A percentile compares a stretch with the other conserved stretches of the same genome.
phyloP scores from a whole-genome alignment of 768 basidiomycete species.

The Tulasnella sp. region DNA sequence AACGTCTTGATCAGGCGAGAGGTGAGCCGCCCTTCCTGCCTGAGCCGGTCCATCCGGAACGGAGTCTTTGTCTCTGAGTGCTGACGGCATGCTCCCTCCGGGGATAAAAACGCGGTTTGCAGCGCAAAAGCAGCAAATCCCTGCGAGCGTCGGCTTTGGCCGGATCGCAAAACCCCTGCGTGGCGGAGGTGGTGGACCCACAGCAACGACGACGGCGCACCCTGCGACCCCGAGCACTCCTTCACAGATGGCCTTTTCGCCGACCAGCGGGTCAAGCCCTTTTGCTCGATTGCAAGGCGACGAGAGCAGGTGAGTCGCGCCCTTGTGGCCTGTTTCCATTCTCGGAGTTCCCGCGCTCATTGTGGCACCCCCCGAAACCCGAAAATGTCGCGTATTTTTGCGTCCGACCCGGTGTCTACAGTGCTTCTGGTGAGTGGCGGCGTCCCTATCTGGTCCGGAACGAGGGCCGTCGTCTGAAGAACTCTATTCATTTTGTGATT shows the following conservation, averaged over 20 bases:
- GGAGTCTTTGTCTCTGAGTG: slow-evolving; percentile 20
- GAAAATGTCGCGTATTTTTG: slow-evolving; percentile 35
- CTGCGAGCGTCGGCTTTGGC: slow-evolving; percentile 75
- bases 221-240: slow-evolving; percentile 26
- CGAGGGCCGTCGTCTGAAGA: slow-evolving; percentile 33
- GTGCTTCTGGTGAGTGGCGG: slow-evolving; percentile 35
- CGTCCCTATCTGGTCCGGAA: slow-evolving; percentile 4
- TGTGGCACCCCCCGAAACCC: neutral
- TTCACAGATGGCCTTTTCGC: slow-evolving; percentile 5
- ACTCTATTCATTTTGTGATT: slow-evolving; percentile 34
- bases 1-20: slow-evolving; percentile 88
- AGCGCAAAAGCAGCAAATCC: slow-evolving; percentile 66
- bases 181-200: slow-evolving; percentile 75
- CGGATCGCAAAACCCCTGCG: slow-evolving; percentile 96
- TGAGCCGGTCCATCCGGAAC: slow-evolving; percentile 24
- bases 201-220: slow-evolving; percentile 49
- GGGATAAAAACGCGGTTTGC: slow-evolving; percentile 36
- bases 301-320: slow-evolving; percentile 54
- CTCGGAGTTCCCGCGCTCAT: slow-evolving; percentile 40
- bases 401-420: slow-evolving; percentile 41
- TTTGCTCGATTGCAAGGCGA: slow-evolving; percentile 78
- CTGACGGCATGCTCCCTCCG: slow-evolving; percentile 34
- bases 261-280: slow-evolving; percentile 61
- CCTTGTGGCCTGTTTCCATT: slow-evolving; percentile 38
- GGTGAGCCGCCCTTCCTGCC: slow-evolving; percentile 54